Conservation (phyloP, 2,329 filamentous ascomycete genomes). For the Septoria petroselini region DNA sequence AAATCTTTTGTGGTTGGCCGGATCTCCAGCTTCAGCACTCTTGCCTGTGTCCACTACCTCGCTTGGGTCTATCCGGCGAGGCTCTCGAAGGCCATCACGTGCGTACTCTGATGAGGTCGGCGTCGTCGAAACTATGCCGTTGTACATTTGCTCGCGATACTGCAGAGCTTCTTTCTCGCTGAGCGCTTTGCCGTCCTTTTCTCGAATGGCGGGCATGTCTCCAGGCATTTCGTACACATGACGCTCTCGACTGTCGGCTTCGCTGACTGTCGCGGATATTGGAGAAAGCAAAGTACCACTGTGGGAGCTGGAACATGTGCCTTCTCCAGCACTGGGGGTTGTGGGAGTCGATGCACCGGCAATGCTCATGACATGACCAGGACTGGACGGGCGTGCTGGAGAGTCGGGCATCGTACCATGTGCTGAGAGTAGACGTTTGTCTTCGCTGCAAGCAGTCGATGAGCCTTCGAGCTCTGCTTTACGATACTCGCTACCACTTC, state of each 20-base stretch:
- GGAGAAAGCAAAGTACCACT: slow-evolving; percentile 27
- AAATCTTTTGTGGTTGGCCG: slow-evolving; percentile 23
- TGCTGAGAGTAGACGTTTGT: slow-evolving; percentile 26
- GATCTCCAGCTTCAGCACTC: slow-evolving; percentile 15
- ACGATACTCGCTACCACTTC: slow-evolving; percentile 37
- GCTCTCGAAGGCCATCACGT: slow-evolving; percentile 20
- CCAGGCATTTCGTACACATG: slow-evolving; percentile 52
- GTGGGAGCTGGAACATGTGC: slow-evolving; percentile 30
- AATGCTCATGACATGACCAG: slow-evolving; percentile 22
- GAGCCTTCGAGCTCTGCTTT: slow-evolving; percentile 47
- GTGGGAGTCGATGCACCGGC: slow-evolving; percentile 17
- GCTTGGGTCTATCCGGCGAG: slow-evolving; percentile 27
- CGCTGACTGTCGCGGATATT: slow-evolving; percentile 25
- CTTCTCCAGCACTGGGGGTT: slow-evolving; percentile 28
- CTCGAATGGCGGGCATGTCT: slow-evolving; percentile 53
- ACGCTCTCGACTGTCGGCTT: slow-evolving; percentile 32
- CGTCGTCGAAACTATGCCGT: slow-evolving; percentile 41
- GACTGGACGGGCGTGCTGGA: slow-evolving; percentile 12
- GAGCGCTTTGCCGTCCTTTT: slow-evolving; percentile 48
- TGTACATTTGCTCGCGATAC: slow-evolving; percentile 46
- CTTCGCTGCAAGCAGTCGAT: slow-evolving; percentile 23
- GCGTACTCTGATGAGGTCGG: slow-evolving; percentile 15
- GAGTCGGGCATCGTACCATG: slow-evolving; percentile 15
- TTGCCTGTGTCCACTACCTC: slow-evolving; percentile 26
- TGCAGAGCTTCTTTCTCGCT: slow-evolving; percentile 50